Base-by-base conservation (phyloP, 768 basidiomycete genomes). In the Boletus rubescentipes region DNA sequence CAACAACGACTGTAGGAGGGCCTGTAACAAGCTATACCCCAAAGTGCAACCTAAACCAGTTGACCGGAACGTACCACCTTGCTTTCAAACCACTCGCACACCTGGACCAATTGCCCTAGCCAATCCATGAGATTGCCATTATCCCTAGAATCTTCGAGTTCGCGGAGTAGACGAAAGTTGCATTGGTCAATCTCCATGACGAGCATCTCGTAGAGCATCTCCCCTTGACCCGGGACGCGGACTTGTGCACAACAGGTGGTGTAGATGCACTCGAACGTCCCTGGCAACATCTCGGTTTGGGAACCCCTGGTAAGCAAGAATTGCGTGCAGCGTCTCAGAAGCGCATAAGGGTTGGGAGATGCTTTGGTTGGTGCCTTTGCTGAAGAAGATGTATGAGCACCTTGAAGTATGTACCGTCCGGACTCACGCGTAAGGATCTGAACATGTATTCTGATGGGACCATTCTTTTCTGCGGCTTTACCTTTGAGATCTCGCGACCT, bases 51-150 rank as follows among this genome's bases (percentile, higher is more conserved):
- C 14, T 16, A 18, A 38, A 55, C 10, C n/a, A 9, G 16, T 8
- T 8, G 49, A 39, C 6, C 3, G 36, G 9, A 44, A 77, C 83
- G 69, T 66, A 89, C 87, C 58, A 90, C 76, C 65, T 81, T 78
- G 32, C 68, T 67, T 58, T 87, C 82, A 40, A 86, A 91, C 84
- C 85, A 87, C 23, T 74, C 73, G 63, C 83, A 86, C 1, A 71
- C 67, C 10, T 72, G 64, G 6, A 83, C 83, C 50, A 92, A 83
- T n/a, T 71, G 70, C 0, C 55, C 59, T 4, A 91, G 67, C 86
- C 89, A 93, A 1, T 70, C 68, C 26, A 81, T 75, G 14, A 74
- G 76, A 15, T 55, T 54, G 0, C 36, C 14, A 9, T 40, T 41
- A 4, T 46, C 50, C 46, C 36, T 46, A 2, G 40, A 16, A 18